Evolutionary conservation across 495 filamentous ascomycete species (phyloP).

Genomic region (Hypoxylon fragiforme): DNA sequence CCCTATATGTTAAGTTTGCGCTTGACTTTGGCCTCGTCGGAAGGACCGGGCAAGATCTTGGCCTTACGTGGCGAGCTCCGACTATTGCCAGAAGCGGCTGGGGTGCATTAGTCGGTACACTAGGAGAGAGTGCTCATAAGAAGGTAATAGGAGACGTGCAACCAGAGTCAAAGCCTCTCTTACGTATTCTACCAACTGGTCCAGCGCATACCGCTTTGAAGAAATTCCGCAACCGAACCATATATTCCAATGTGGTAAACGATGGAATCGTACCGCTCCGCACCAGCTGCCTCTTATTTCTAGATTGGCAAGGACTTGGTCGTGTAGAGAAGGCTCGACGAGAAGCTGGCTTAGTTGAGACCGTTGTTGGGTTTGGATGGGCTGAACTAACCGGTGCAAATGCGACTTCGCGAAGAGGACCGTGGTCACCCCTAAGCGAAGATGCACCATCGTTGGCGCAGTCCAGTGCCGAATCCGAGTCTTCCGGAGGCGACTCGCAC

Average conservation of each 20-base stretch:
- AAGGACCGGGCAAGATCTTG: conserved; percentile 90
- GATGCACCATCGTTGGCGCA: conserved; percentile 25
- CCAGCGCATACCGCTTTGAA: conserved; percentile 85
- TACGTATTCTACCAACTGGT: conserved; percentile 89
- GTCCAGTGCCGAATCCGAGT: conserved; percentile 20
- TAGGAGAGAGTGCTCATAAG: conserved; percentile 65
- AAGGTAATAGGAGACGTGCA: conserved; percentile 67
- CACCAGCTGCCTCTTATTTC: conserved; percentile 93
- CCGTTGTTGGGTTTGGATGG: conserved; percentile 92
- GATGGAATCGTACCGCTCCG: conserved; percentile 95
- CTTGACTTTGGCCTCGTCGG: conserved; percentile 95
- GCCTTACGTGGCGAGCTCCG: conserved; percentile 89
- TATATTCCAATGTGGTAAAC: conserved; percentile 98
- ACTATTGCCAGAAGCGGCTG: conserved; percentile 82
- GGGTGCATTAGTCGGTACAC: conserved; percentile 80
- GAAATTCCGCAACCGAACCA: conserved; percentile 86
- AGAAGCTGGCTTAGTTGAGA: conserved; percentile 88
- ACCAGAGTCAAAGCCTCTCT: conserved; percentile 81
- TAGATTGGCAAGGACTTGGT: conserved; percentile 93
- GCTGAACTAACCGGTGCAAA: conserved; percentile 85
- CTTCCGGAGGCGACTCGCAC: conserved; percentile 38
- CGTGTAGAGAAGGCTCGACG: conserved; percentile 92
- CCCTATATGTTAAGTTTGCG: conserved; percentile 94
- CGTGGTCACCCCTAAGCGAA: conserved; percentile 40
- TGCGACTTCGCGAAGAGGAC: conserved; percentile 42